Percentiles rank a stretch among this genome's conserved stretches.
Conservation (phyloP, 2,329 filamentous ascomycete species). For the Penicillium sp. region DNA sequence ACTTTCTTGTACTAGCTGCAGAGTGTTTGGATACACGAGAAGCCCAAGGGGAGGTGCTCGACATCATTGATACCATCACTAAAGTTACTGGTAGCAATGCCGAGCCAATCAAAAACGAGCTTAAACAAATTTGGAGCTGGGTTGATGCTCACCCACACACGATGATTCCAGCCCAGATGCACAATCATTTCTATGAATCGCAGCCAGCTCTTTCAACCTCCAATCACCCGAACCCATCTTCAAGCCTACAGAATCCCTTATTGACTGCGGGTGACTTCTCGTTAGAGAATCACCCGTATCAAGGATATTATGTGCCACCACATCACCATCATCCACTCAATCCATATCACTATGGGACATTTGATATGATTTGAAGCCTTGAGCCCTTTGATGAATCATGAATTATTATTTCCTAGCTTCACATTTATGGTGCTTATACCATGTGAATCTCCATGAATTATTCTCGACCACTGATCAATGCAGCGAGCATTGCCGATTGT, state of each 20-base stretch:
- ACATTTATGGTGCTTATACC: neutral
- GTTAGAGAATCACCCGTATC: slow-evolving; percentile 75
- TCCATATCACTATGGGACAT: slow-evolving; percentile 24
- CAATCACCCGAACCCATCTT: slow-evolving; percentile 32
- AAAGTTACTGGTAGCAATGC: slow-evolving; percentile 77
- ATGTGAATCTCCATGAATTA: neutral
- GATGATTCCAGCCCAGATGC: slow-evolving; percentile 18
- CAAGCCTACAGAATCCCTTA: slow-evolving; percentile 66
- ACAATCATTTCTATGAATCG: slow-evolving; percentile 19
- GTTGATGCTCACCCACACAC: slow-evolving; percentile 38
- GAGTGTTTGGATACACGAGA: slow-evolving; percentile 65
- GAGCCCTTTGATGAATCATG: neutral
- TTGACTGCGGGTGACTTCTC: slow-evolving; percentile 71
- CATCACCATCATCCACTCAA: slow-evolving; percentile 42
- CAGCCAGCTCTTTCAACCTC: slow-evolving; percentile 27
- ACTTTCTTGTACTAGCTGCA: slow-evolving; percentile 74
- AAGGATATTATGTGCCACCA: slow-evolving; percentile 74
- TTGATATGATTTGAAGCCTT: slow-evolving; percentile 5
- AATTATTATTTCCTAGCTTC: neutral
- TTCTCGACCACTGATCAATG: neutral
- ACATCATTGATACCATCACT: slow-evolving; percentile 72
- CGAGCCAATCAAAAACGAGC: slow-evolving; percentile 66
- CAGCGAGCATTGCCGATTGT: neutral
- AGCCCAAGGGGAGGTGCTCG: slow-evolving; percentile 78
- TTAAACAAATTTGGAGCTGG: slow-evolving; percentile 79